phyloP scores from a whole-genome alignment of 306 rosid species.

The Castanea sativa region DNA sequence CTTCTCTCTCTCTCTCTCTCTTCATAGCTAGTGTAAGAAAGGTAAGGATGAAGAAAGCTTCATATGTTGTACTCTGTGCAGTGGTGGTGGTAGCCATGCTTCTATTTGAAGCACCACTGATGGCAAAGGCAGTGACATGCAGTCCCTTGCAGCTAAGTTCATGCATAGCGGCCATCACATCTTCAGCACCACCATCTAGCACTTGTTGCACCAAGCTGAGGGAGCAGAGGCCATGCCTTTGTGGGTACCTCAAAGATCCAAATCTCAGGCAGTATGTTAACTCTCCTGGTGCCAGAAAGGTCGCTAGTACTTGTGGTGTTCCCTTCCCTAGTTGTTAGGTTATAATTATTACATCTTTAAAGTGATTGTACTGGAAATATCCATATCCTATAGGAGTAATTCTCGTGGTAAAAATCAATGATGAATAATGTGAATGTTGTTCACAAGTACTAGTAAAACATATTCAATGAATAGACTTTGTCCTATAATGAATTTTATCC shows the following conservation, averaged over 20 bases:
- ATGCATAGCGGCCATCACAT: slow-evolving; percentile 34
- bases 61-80: slow-evolving; percentile 12
- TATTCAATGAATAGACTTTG: too few species aligned
- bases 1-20: too few species aligned
- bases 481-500: too few species aligned
- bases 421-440: not conserved
- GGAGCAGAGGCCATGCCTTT: slow-evolving; percentile 60
- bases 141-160: slow-evolving; percentile 33
- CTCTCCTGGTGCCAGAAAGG: slow-evolving; percentile 46
- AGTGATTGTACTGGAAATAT: not conserved
- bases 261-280: slow-evolving; percentile 30
- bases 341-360: not conserved
- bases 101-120: not conserved
- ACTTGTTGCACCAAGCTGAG: slow-evolving; percentile 47
- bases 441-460: not conserved
- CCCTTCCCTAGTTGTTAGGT: slow-evolving; percentile 38
- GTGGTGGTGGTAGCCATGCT: slow-evolving; percentile 16
- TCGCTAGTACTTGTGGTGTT: slow-evolving; percentile 42
- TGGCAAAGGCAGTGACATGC: slow-evolving; percentile 40
- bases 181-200: slow-evolving; percentile 24
- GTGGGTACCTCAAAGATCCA: slow-evolving; percentile 56
- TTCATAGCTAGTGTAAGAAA: not conserved
- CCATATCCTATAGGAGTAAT: too few species aligned
- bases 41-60: slow-evolving; percentile 15
- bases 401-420: not conserved